phyloP scores from a whole-genome alignment of 768 basidiomycete genomes.

The Butyriboletus loyo region DNA sequence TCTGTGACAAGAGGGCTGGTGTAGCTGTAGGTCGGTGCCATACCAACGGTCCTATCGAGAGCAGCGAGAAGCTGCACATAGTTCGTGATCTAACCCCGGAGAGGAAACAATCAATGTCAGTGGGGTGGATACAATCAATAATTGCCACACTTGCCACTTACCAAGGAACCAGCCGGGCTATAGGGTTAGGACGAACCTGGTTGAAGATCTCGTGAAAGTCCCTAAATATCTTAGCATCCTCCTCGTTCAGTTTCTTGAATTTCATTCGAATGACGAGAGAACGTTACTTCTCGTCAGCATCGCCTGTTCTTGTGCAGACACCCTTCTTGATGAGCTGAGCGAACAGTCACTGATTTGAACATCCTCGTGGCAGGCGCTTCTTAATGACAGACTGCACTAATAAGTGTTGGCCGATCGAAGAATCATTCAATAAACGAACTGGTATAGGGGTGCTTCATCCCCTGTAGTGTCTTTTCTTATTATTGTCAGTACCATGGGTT shows the following conservation, averaged over 20 bases:
- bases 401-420: no score
- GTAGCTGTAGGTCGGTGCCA: slow-evolving; percentile 15
- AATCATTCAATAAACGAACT: no score
- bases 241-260: slow-evolving; percentile 25
- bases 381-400: no score
- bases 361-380: no score
- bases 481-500: no score
- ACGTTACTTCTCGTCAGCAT: slow-evolving; percentile 6
- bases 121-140: no score
- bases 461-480: no score
- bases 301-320: slow-evolving; percentile 6
- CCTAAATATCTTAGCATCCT: slow-evolving; percentile 16
- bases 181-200: not conserved
- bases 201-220: slow-evolving; percentile 27
- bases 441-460: no score
- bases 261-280: slow-evolving; percentile 15
- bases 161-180: not conserved
- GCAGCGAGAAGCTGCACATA: slow-evolving; percentile 4
- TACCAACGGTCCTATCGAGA: slow-evolving; percentile 13
- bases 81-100: not conserved
- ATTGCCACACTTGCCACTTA: not conserved
- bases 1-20: slow-evolving; percentile 14
- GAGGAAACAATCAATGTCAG: not conserved
- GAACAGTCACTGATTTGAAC: no score
- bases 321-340: slow-evolving; percentile 17